Evolutionary conservation across 2,329 filamentous ascomycete species (phyloP).

Genomic region (Hortaea sp.): DNA sequence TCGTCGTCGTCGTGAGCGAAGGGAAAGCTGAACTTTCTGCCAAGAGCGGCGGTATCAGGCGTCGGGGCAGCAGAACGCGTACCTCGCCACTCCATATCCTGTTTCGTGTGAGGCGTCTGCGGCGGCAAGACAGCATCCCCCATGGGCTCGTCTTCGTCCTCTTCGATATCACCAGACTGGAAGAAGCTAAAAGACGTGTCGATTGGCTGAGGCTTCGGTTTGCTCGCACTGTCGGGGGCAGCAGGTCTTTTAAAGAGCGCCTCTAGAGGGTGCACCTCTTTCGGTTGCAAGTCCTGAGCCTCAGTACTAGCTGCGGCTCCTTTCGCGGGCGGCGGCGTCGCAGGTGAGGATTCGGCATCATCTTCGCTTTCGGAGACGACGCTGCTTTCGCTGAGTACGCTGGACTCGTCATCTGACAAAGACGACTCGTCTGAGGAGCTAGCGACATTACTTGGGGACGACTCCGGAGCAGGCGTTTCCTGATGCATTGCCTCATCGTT

Average conservation of each 20-base stretch:
- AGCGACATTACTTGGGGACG: not conserved
- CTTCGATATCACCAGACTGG: conserved; percentile 29
- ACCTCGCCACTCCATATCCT: conserved; percentile 64
- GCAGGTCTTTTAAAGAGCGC: conserved; percentile 75
- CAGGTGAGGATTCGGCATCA: not conserved
- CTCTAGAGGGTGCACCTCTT: conserved; percentile 70
- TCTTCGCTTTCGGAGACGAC: not conserved
- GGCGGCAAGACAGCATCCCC: conserved; percentile 33
- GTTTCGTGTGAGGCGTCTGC: conserved; percentile 72
- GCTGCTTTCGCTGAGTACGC: not conserved
- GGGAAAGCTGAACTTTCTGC: conserved; percentile 49
- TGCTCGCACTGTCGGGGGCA: conserved; percentile 28
- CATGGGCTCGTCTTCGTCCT: conserved; percentile 23
- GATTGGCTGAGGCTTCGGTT: conserved; percentile 30
- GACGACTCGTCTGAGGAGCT: not conserved
- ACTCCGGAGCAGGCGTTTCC: not conserved
- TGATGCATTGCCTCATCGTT: not conserved
- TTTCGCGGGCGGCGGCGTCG: not conserved
- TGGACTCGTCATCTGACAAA: not conserved
- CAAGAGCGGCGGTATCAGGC: conserved; percentile 78
- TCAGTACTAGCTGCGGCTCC: not conserved
- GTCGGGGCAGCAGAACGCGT: conserved; percentile 87
- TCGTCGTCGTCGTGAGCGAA: conserved; percentile 36
- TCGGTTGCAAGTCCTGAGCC: conserved; percentile 1
- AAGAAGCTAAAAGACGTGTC: conserved; percentile 74